Conservation (phyloP, 139 green algal genomes). For the Coelastrella sp. region DNA sequence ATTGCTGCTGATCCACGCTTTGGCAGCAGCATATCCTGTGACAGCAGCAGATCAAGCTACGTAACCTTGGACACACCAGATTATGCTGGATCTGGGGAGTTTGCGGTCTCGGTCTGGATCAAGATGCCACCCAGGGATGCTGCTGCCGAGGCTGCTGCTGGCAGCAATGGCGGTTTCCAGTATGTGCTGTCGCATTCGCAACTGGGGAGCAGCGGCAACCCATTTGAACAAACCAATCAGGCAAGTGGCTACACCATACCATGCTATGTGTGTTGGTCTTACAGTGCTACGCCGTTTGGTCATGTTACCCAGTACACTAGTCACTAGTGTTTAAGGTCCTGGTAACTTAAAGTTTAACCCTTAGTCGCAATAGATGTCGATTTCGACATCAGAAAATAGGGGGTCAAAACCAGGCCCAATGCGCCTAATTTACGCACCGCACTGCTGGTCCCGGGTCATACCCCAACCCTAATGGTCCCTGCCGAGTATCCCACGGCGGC, state of each 20-base stretch:
- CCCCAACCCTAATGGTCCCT: too few relatives aligned
- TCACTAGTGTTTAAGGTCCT: too few relatives aligned
- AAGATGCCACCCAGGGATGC: not conserved
- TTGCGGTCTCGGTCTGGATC: slow-evolving; percentile 13
- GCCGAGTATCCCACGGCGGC: too few relatives aligned
- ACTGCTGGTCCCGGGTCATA: too few relatives aligned
- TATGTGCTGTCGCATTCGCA: not conserved
- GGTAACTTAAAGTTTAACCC: too few relatives aligned
- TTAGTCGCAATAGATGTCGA: too few relatives aligned
- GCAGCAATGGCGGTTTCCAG: not conserved
- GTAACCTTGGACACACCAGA: not conserved
- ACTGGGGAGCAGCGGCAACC: slow-evolving; percentile 4
- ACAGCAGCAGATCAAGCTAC: not conserved
- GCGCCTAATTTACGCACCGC: too few relatives aligned
- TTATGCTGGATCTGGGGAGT: not conserved
- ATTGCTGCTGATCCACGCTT: not conserved
- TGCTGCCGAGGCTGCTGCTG: slow-evolving; percentile 12
- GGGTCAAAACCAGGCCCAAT: too few relatives aligned
- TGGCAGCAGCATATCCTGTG: not conserved
- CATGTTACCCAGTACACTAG: too few relatives aligned
- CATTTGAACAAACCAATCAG: slow-evolving; percentile 22
- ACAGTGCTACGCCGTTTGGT: too few relatives aligned
- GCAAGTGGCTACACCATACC: not conserved
- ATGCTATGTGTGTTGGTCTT: too few relatives aligned
- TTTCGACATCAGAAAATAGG: too few relatives aligned